A percentile compares a stretch with the other conserved stretches of the same genome.
Conservation (phyloP, 805 yeast species). For the Spathaspora passalidarum region DNA sequence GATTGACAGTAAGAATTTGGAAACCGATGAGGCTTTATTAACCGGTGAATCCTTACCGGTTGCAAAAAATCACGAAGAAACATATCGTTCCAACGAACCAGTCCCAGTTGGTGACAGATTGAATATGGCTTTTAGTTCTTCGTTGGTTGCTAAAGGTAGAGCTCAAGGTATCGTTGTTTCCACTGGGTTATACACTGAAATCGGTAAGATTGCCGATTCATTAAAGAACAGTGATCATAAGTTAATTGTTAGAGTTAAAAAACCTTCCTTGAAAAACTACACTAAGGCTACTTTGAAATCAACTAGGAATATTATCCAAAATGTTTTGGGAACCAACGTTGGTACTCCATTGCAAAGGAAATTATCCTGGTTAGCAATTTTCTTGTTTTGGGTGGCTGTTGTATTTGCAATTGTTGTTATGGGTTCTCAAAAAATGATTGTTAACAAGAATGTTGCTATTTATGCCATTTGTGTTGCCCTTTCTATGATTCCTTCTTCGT, state of each 20-base stretch:
- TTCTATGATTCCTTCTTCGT: slow-evolving; percentile 79
- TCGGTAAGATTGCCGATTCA: slow-evolving; percentile 69
- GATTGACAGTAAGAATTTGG: slow-evolving; percentile 57
- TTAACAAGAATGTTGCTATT: slow-evolving; percentile 78
- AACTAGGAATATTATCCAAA: slow-evolving; percentile 54
- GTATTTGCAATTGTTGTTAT: slow-evolving; percentile 80
- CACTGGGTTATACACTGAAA: slow-evolving; percentile 72
- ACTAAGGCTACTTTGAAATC: slow-evolving; percentile 47
- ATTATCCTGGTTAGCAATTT: slow-evolving; percentile 72
- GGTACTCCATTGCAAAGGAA: slow-evolving; percentile 84
- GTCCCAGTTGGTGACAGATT: slow-evolving; percentile 71
- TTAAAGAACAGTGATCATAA: slow-evolving; percentile 40
- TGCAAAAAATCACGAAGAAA: slow-evolving; percentile 45
- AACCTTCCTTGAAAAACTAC: slow-evolving; percentile 44
- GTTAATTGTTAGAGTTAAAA: slow-evolving; percentile 39
- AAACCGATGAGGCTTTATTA: slow-evolving; percentile 65
- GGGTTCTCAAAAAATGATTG: slow-evolving; percentile 76
- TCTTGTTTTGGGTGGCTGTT: slow-evolving; percentile 74
- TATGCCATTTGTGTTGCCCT: slow-evolving; percentile 85
- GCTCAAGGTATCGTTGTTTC: slow-evolving; percentile 65
- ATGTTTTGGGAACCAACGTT: slow-evolving; percentile 67
- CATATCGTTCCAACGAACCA: slow-evolving; percentile 29
- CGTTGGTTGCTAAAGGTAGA: slow-evolving; percentile 71
- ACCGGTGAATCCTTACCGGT: slow-evolving; percentile 69
- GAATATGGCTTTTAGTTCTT: slow-evolving; percentile 69